Conservation (phyloP, 2,329 filamentous ascomycete species). For the Metarhizium brunneum region DNA sequence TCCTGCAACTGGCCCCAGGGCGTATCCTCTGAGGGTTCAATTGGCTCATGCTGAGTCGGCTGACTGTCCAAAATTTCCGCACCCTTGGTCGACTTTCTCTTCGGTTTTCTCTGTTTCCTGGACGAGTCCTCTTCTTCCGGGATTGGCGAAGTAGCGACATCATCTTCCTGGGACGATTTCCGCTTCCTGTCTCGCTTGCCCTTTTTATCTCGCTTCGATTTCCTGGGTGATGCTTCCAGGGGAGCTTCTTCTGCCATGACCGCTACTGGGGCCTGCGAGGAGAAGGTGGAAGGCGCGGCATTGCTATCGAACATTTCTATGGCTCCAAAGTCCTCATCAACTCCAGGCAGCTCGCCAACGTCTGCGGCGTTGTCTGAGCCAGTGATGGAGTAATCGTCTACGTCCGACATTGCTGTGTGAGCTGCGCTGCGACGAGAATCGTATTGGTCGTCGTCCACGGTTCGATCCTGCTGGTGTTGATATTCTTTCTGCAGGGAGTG, state of each 20-base stretch:
- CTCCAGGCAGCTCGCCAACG: conserved; percentile 11
- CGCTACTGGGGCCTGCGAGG: conserved; percentile 23
- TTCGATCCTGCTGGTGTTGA: neutral
- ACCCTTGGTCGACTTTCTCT: conserved; percentile 11
- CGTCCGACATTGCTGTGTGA: conserved; percentile 14
- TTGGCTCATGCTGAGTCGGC: neutral
- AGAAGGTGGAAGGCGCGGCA: conserved; percentile 19
- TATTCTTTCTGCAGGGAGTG: neutral
- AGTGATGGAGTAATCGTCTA: conserved; percentile 11
- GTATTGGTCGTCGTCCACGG: neutral
- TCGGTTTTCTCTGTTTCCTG: conserved; percentile 17
- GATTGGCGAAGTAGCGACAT: conserved; percentile 6
- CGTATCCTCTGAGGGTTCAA: conserved; percentile 1
- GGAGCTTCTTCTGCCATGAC: conserved; percentile 17
- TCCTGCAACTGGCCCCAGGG: conserved; percentile 5
- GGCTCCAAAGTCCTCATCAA: conserved; percentile 24
- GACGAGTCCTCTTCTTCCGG: conserved; percentile 7
- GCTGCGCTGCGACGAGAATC: neutral
- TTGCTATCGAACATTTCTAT: conserved; percentile 31
- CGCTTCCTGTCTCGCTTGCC: conserved; percentile 18
- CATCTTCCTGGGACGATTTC: conserved; percentile 6
- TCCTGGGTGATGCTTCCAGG: conserved; percentile 12
- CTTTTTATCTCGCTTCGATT: conserved; percentile 23
- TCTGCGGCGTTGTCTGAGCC: conserved; percentile 15
- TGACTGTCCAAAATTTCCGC: conserved; percentile 6